These are phyloP conservation scores for Cercophora sp. DNA, from an alignment of 495 filamentous ascomycete genomes.

Conservation along the genomic window DNA sequence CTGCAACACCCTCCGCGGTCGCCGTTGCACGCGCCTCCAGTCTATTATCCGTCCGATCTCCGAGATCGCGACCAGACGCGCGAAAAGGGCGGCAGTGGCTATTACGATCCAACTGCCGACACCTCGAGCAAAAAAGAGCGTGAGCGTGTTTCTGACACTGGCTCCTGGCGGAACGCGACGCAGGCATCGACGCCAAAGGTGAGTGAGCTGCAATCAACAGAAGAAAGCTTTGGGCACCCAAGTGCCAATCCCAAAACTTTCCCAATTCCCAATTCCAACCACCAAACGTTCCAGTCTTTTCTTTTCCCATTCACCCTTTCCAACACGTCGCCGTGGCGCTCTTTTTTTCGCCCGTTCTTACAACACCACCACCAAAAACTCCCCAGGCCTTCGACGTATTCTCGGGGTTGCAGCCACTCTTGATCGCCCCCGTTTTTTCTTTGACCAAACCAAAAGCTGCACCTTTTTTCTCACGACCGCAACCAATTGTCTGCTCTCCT, in stretches of 20 bases:
- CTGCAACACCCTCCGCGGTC: slow-evolving; percentile 23
- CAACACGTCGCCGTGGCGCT: too few species aligned
- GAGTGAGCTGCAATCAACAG: too few species aligned
- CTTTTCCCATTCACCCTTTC: too few species aligned
- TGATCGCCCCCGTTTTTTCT: not conserved
- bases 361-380: too few species aligned
- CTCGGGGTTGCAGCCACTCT: too few species aligned
- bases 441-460: slow-evolving; percentile 1
- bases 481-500: slow-evolving; percentile 7
- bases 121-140: slow-evolving; percentile 26
- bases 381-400: too few species aligned
- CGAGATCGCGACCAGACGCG: slow-evolving; percentile 32
- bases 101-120: slow-evolving; percentile 56
- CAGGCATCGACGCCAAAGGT: slow-evolving; percentile 38
- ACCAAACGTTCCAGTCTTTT: slow-evolving; percentile 11
- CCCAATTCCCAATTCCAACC: slow-evolving; percentile 9
- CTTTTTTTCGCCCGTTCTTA: too few species aligned
- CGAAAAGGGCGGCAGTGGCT: slow-evolving; percentile 47
- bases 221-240: slow-evolving; percentile 20
- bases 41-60: slow-evolving; percentile 26
- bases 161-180: slow-evolving; percentile 34
- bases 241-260: slow-evolving; percentile 11
- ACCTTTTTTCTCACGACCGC: not conserved
- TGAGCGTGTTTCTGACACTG: slow-evolving; percentile 41
- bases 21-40: slow-evolving; percentile 32